Conservation (phyloP, 2,329 filamentous ascomycete genomes). For the Calycina herbarum region DNA sequence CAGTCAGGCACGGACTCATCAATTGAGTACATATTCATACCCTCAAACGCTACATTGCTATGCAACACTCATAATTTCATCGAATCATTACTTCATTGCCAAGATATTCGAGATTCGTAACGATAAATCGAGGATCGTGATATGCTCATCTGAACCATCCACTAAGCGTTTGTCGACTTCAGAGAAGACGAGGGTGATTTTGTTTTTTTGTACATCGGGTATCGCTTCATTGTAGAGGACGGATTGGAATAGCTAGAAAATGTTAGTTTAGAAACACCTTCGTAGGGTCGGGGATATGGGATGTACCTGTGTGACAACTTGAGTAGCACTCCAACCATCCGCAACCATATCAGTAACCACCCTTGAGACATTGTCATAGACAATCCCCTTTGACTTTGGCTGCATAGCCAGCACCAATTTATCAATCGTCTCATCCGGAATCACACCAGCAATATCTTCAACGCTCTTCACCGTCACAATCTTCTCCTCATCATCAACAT, state of each 20-base stretch:
- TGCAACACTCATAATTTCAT: neutral
- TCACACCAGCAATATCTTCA: conserved; percentile 94
- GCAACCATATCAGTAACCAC: conserved; percentile 89
- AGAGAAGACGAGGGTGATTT: conserved; percentile 85
- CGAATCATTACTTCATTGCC: conserved; percentile 19
- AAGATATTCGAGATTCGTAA: conserved; percentile 78
- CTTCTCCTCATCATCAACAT: conserved; percentile 57
- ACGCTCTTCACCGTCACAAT: conserved; percentile 76
- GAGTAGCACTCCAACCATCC: conserved; percentile 93
- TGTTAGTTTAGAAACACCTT: conserved; percentile 8
- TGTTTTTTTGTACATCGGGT: conserved; percentile 82
- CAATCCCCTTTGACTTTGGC: conserved; percentile 61
- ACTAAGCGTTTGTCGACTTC: conserved; percentile 92
- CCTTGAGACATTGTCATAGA: conserved; percentile 73
- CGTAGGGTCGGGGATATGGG: neutral
- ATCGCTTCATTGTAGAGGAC: conserved; percentile 84
- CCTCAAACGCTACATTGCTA: conserved; percentile 1
- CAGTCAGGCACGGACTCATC: neutral
- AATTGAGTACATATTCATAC: neutral
- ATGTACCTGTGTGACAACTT: conserved; percentile 75
- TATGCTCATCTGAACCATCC: conserved; percentile 92
- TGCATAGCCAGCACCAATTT: conserved; percentile 73
- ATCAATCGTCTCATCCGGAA: conserved; percentile 74
- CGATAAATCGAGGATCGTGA: conserved; percentile 83
- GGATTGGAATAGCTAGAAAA: conserved; percentile 70